phyloP scores from a whole-genome alignment of 1,139 yeast genomes.

The Lodderomyces margitis region DNA sequence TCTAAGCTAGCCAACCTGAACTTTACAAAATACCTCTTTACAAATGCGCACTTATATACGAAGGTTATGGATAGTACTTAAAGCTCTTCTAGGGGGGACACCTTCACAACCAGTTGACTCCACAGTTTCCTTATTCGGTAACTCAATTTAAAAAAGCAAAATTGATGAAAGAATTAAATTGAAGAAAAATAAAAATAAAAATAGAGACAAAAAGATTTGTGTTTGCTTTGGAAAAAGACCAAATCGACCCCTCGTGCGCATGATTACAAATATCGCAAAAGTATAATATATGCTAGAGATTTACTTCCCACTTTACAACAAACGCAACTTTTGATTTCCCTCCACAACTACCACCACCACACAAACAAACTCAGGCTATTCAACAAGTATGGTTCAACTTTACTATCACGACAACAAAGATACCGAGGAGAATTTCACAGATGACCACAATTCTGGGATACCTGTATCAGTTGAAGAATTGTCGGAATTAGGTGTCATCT shows the following conservation, averaged over 20 bases:
- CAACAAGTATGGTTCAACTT: conserved; percentile 54
- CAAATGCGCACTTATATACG: no score
- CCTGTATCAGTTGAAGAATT: conserved; percentile 52
- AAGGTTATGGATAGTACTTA: no score
- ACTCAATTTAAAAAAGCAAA: neutral
- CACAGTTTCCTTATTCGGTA: neutral
- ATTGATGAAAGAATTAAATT: no score
- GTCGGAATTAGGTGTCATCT: conserved; percentile 65
- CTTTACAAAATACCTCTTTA: no score
- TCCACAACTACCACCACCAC: neutral
- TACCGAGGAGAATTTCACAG: conserved; percentile 62
- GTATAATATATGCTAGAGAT: neutral
- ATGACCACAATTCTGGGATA: conserved; percentile 70
- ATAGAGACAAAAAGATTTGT: neutral
- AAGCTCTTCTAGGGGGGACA: neutral
- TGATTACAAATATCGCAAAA: neutral
- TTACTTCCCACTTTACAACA: neutral
- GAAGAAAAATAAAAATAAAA: no score
- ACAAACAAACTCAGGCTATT: no score
- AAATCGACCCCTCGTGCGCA: conserved; percentile 2
- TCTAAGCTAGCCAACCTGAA: no score
- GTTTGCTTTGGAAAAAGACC: no score
- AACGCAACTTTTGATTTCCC: no score
- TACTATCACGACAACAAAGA: conserved; percentile 73
- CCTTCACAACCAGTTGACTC: no score